Evolutionary conservation across 2,329 filamentous ascomycete species (phyloP).

Genomic region (Aspergillus ruber): DNA sequence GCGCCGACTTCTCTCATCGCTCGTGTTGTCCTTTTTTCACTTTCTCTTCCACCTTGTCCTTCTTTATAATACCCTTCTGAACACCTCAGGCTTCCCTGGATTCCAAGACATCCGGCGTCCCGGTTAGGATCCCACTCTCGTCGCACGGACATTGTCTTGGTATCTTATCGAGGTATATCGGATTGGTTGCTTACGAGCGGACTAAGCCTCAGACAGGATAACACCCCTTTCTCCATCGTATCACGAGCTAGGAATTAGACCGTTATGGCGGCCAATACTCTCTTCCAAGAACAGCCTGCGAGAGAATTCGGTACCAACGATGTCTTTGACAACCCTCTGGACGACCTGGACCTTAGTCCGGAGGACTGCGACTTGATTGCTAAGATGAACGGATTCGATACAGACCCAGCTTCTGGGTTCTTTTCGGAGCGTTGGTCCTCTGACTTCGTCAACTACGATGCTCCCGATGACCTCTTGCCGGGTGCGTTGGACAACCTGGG

Average conservation of each 20-base stretch:
- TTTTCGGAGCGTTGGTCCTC: conserved; percentile 17
- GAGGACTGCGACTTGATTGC: conserved; percentile 21
- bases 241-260: neutral
- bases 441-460: conserved; percentile 18
- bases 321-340: conserved; percentile 24
- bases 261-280: neutral
- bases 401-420: conserved; percentile 13
- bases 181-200: conserved; percentile 11
- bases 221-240: neutral
- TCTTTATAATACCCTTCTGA: neutral
- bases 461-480: conserved; percentile 11
- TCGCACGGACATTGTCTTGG: neutral
- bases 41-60: neutral
- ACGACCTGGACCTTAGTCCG: conserved; percentile 23
- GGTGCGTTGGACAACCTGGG: conserved; percentile 13
- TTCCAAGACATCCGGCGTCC: neutral
- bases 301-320: conserved; percentile 31
- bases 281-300: conserved; percentile 7
- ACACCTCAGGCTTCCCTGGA: neutral
- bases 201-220: neutral
- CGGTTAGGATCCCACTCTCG: neutral
- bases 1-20: neutral
- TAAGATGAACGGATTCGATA: conserved; percentile 16
- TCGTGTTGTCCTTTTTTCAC: neutral
- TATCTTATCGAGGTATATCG: neutral